These are phyloP conservation scores for Millerozyma miso DNA, from an alignment of 805 yeast genomes.

Conservation along the genomic window DNA sequence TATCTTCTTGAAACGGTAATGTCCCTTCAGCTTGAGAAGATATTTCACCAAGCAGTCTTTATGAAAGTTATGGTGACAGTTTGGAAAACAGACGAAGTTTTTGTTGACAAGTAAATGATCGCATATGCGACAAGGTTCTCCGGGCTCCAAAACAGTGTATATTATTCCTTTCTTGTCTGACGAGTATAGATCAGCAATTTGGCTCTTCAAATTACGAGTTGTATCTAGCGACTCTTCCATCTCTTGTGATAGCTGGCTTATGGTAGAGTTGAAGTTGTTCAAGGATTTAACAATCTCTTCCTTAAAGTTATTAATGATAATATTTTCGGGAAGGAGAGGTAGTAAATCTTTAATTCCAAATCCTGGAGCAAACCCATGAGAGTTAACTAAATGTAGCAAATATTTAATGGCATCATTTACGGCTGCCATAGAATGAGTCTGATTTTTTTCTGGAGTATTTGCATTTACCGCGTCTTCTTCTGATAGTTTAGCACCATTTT, in stretches of 20 bases:
- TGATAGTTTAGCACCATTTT: background rate
- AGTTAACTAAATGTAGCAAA: slow-evolving; percentile 24
- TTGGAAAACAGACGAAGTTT: slow-evolving; percentile 75
- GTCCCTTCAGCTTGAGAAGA: slow-evolving; percentile 55
- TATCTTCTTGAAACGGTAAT: slow-evolving; percentile 60
- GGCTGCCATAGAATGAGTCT: background rate
- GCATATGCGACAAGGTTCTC: slow-evolving; percentile 77
- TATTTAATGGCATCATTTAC: slow-evolving; percentile 27
- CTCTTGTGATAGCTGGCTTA: slow-evolving; percentile 63
- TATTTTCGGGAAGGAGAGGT: slow-evolving; percentile 80
- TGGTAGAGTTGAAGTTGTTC: slow-evolving; percentile 63
- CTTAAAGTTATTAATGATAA: slow-evolving; percentile 76
- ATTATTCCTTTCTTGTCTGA: slow-evolving; percentile 32
- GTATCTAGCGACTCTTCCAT: slow-evolving; percentile 71
- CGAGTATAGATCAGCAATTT: slow-evolving; percentile 46
- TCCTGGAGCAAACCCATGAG: slow-evolving; percentile 16
- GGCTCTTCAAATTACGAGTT: slow-evolving; percentile 52
- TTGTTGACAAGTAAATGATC: slow-evolving; percentile 63
- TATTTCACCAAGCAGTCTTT: slow-evolving; percentile 75
- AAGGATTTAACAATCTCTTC: slow-evolving; percentile 79
- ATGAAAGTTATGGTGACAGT: slow-evolving; percentile 84
- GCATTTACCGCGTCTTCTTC: background rate
- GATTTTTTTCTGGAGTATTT: background rate
- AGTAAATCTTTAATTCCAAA: slow-evolving; percentile 75
- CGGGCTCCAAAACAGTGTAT: slow-evolving; percentile 71